phyloP scores from a whole-genome alignment of 202 grass and related monocot species.

The Miscanthus sacchariflorus region DNA sequence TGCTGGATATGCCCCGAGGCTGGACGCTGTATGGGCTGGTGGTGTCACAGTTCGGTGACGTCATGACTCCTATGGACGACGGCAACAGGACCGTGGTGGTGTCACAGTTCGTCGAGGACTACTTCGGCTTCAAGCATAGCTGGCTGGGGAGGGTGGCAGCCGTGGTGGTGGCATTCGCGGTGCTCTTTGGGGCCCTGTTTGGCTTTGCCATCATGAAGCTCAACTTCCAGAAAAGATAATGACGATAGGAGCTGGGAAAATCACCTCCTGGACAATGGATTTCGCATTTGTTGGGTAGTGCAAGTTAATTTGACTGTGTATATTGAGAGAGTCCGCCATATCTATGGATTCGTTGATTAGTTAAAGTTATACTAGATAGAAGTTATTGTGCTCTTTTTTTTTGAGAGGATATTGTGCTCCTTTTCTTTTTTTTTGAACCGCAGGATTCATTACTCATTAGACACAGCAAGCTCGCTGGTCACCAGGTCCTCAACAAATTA shows the following conservation, averaged over 20 bases:
- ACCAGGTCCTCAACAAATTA: no score
- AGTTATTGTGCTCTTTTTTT: no score
- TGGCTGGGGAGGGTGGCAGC: slow-evolving; percentile 57
- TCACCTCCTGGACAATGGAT: not conserved
- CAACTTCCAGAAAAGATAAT: slow-evolving; percentile 81
- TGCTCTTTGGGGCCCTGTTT: slow-evolving; percentile 63
- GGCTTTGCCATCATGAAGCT: slow-evolving; percentile 63
- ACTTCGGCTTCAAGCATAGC: slow-evolving; percentile 65
- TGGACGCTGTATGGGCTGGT: slow-evolving; percentile 73
- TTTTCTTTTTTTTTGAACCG: no score
- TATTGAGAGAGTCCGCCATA: not conserved
- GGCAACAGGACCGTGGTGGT: not conserved
- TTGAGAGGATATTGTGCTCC: no score
- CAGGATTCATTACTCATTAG: no score
- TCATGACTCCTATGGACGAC: not conserved
- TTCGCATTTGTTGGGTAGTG: not conserved
- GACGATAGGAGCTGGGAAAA: not conserved
- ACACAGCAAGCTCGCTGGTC: no score
- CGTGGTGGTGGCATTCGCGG: slow-evolving; percentile 41
- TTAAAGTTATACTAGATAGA: not conserved
- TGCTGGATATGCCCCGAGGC: slow-evolving; percentile 61
- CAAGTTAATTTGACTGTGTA: slow-evolving; percentile 6
- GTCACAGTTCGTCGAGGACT: slow-evolving; percentile 40
- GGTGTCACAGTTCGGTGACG: slow-evolving; percentile 64
- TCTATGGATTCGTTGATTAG: not conserved